These are phyloP conservation scores for Nicotiana tabacum DNA, from an alignment of 257 asterid species.

Conservation along the genomic window DNA sequence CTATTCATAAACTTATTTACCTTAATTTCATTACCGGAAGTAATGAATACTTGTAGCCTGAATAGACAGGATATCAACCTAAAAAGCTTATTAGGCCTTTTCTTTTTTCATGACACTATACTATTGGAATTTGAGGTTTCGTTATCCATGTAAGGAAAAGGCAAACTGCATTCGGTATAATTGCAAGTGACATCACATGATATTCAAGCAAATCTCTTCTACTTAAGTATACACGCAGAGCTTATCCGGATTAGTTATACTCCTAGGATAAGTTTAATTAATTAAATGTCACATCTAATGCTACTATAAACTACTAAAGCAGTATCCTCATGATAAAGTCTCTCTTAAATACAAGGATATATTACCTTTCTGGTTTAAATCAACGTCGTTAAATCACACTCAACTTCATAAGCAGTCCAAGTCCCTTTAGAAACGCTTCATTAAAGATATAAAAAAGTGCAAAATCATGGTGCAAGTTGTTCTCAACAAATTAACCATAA, in stretches of 20 bases:
- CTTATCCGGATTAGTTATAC: background rate
- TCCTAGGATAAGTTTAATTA: background rate
- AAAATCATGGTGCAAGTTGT: too few species aligned
- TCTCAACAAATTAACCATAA: too few species aligned
- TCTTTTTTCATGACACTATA: too few species aligned
- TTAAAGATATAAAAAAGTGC: background rate
- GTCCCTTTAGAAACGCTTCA: too few species aligned
- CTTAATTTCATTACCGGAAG: too few species aligned
- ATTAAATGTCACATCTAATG: background rate
- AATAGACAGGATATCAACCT: too few species aligned
- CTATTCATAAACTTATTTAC: too few species aligned
- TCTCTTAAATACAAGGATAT: background rate
- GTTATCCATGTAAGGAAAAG: background rate
- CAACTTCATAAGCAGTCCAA: too few species aligned
- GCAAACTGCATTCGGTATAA: background rate
- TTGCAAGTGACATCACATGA: background rate
- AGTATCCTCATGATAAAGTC: background rate
- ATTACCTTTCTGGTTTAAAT: too few species aligned
- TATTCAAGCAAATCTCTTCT: background rate
- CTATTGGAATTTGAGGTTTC: background rate
- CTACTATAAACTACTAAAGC: background rate
- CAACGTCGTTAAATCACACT: too few species aligned
- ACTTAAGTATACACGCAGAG: background rate
- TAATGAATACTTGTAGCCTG: too few species aligned
- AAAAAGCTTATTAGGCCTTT: too few species aligned